A percentile compares a stretch with the other conserved stretches of the same genome.
Conservation (phyloP, 2,329 filamentous ascomycete genomes). For the Aureobasidium sp. region DNA sequence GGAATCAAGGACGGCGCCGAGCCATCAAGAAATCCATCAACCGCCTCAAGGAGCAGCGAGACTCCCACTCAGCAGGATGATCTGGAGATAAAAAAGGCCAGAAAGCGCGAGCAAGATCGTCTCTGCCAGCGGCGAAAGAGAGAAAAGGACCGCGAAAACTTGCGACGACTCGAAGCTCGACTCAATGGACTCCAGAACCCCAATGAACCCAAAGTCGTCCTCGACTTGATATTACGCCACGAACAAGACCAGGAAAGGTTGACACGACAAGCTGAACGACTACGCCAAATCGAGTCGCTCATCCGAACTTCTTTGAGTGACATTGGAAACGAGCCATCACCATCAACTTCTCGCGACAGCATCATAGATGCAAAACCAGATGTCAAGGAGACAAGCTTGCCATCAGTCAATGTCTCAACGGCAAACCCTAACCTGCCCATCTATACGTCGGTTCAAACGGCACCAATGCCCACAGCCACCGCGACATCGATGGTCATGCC, state of each 20-base stretch:
- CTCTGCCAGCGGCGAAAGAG: constrained; percentile 15
- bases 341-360: neutral
- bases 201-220: constrained; percentile 12
- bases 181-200: constrained; percentile 14
- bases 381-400: neutral
- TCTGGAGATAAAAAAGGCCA: constrained; percentile 11
- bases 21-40: neutral
- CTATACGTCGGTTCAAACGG: neutral
- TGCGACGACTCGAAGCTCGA: constrained; percentile 16
- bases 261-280: constrained; percentile 10
- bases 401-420: neutral
- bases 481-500: neutral
- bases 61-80: constrained; percentile 12
- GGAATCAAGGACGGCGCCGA: neutral
- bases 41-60: constrained; percentile 7
- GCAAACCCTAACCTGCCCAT: neutral
- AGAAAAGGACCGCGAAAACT: constrained; percentile 17
- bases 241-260: constrained; percentile 16
- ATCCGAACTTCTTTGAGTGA: constrained; percentile 3
- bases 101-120: constrained; percentile 15
- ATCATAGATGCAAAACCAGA: neutral
- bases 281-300: constrained; percentile 14
- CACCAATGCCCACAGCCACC: constrained; percentile 2
- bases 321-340: neutral
- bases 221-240: constrained; percentile 15